Conservation (phyloP, 116 monocot genomes). For the Trichopus zeylanicus region DNA sequence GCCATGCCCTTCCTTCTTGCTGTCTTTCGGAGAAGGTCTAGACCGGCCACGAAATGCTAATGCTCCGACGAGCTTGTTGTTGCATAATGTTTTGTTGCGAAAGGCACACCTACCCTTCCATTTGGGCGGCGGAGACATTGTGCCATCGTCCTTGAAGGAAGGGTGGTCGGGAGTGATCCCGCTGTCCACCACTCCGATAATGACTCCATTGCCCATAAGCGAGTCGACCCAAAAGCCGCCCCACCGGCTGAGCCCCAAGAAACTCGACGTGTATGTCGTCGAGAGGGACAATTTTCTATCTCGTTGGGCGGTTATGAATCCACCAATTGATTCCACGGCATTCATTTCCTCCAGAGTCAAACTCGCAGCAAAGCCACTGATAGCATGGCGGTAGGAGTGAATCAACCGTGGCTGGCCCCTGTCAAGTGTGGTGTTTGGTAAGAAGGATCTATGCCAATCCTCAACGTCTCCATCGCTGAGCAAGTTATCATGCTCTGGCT, state of each 20-base stretch:
- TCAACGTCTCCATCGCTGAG: not conserved
- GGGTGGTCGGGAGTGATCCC: conserved; percentile 6
- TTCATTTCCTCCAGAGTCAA: conserved; percentile 9
- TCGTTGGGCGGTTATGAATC: conserved; percentile 1
- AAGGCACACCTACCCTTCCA: not conserved
- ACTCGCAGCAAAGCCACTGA: conserved; percentile 23
- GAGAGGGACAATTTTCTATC: not conserved
- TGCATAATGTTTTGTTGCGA: conserved; percentile 5
- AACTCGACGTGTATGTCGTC: conserved; percentile 9
- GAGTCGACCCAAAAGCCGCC: conserved; percentile 3
- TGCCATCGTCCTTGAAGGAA: not conserved
- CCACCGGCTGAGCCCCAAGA: not conserved
- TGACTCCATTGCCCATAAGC: conserved; percentile 5
- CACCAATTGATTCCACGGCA: not conserved
- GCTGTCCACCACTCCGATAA: conserved; percentile 16
- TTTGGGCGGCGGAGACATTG: not conserved
- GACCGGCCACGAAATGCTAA: not conserved
- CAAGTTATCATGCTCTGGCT: not conserved
- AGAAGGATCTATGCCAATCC: conserved; percentile 9
- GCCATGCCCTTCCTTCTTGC: conserved; percentile 12
- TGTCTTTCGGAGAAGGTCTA: not conserved
- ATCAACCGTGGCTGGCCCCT: conserved; percentile 9
- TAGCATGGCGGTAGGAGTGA: conserved; percentile 14
- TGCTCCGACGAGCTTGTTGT: conserved; percentile 20
- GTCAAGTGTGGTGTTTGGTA: not conserved